Base-by-base conservation (phyloP, 1,139 yeast species). In the Yamadazyma triangularis region DNA sequence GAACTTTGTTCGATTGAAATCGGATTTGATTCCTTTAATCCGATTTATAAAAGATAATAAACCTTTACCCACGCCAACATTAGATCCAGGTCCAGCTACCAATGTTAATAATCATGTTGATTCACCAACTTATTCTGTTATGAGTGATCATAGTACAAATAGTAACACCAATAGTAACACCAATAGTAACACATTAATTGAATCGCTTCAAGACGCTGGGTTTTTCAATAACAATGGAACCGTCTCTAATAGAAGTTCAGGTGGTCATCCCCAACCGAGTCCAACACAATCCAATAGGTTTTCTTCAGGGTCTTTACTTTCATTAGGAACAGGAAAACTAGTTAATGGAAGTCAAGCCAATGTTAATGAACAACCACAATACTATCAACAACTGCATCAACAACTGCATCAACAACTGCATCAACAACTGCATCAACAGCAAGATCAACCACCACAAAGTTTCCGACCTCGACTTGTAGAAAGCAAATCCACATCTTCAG, bases 11-110 rank as follows among this genome's bases (percentile, higher is more conserved):
- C 65, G 69, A 43, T 53, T 75, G 38, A 68, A 70, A 36, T 68
- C 73, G 20, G 81, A 75, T 34, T 56, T 75, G 43, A 59, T 71
- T 26, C 80, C 80, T 0, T 65, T 74, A 18, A 59, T 74, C 20
- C 60, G 75, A 34, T 57, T 70, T 26, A 51, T 73, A 12, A 74
- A 75, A 38, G 79, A 74, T 36, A 61, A 67, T 20, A 74, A 75
- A 45, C 80, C 80, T 3, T 56, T 75, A 24, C 81, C 81, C 0
- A 70, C 77, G 0, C 80, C 81, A 3, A 70, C 75, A 1, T 42
- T 67, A 24, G 73, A 61, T 35, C 67, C 70, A 0, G 64, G 68
- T 3, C 47, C 58, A 4, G 40, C 45, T 0, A 39, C 59, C 8
- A 41, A 53, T 3, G 47, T 55, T 2, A 41, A 53, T 3, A 47